Percentiles rank a stretch among this genome's conserved stretches.
Evolutionary conservation across 805 yeast species (phyloP).

Genomic region (Wickerhamomyces alni): DNA sequence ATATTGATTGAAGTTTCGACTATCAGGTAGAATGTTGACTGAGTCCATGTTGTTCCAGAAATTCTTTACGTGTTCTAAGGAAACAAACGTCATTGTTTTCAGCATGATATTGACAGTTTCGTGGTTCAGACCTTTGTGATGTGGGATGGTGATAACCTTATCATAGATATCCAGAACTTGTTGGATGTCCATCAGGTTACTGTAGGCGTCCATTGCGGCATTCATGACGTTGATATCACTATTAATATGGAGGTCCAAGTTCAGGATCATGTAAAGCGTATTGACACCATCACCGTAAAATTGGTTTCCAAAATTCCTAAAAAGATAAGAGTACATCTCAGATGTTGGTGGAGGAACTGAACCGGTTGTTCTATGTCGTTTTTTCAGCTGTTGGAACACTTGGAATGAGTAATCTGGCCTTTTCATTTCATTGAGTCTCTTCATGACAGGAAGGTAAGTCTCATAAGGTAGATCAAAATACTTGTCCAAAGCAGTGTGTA

Average conservation of each 20-base stretch:
- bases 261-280: constrained; percentile 56
- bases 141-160: constrained; percentile 48
- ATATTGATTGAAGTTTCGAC: constrained; percentile 50
- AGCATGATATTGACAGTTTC: constrained; percentile 65
- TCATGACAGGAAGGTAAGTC: constrained; percentile 51
- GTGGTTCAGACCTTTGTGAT: constrained; percentile 46
- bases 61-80: constrained; percentile 48
- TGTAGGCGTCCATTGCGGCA: constrained; percentile 57
- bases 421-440: constrained; percentile 44
- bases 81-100: constrained; percentile 48
- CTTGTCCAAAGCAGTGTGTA: constrained; percentile 51
- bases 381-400: constrained; percentile 56
- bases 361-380: constrained; percentile 47
- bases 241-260: constrained; percentile 53
- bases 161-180: constrained; percentile 57
- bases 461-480: constrained; percentile 54
- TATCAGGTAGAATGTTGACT: constrained; percentile 46
- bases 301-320: constrained; percentile 53
- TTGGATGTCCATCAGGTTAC: constrained; percentile 48
- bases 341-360: constrained; percentile 39
- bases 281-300: constrained; percentile 60
- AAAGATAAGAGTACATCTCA: constrained; percentile 54
- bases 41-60: constrained; percentile 52
- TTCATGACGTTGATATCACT: constrained; percentile 56
- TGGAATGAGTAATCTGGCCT: constrained; percentile 58